A percentile compares a stretch with the other conserved stretches of the same genome.
Evolutionary conservation across 129 eudicot genomes (phyloP).

Genomic region (Arctium minus): DNA sequence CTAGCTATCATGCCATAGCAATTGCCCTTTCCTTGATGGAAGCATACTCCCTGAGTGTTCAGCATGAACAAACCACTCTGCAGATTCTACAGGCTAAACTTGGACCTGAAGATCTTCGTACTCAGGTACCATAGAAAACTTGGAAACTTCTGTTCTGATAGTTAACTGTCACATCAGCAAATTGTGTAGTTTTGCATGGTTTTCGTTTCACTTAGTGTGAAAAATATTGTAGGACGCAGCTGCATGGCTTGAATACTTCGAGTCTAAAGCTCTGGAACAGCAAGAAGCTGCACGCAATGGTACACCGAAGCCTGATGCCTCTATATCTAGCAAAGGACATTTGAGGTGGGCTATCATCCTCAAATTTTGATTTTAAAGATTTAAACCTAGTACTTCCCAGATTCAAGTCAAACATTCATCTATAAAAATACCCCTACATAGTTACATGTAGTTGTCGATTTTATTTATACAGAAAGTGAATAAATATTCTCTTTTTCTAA

Average conservation of each 20-base stretch:
- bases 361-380: no score
- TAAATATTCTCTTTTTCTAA: no score
- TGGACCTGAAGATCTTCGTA: slow-evolving; percentile 92
- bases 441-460: no score
- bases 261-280: slow-evolving; percentile 89
- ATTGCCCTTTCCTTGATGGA: slow-evolving; percentile 98
- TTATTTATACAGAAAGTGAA: no score
- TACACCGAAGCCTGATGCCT: slow-evolving; percentile 92
- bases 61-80: slow-evolving; percentile 95
- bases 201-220: slow-evolving; percentile 5
- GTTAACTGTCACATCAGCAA: neutral
- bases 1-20: slow-evolving; percentile 98
- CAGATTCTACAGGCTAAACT: slow-evolving; percentile 94
- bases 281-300: slow-evolving; percentile 95
- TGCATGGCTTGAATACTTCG: slow-evolving; percentile 96
- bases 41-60: slow-evolving; percentile 95
- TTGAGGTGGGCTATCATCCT: slow-evolving; percentile 41
- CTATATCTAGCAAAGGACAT: slow-evolving; percentile 94
- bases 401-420: no score
- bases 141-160: neutral
- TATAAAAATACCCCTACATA: no score
- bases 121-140: slow-evolving; percentile 47
- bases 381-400: no score
- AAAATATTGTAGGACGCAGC: slow-evolving; percentile 70
- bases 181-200: no score